Conservation (phyloP, 225 moss, liverwort and hornwort species). For the Ulota crispa region DNA sequence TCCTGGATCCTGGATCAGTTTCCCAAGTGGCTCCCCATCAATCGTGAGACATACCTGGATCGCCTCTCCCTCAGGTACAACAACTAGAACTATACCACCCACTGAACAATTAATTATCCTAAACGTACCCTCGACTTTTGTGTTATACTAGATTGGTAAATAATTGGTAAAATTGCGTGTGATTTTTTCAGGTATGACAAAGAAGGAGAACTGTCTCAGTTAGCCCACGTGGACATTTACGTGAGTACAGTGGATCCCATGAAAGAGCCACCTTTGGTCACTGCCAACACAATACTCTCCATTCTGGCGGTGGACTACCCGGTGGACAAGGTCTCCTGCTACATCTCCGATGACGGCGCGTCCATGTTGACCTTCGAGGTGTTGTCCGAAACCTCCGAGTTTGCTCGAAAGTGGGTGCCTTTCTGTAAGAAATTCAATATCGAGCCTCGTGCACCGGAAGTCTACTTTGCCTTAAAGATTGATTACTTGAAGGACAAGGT, state of each 20-base stretch:
- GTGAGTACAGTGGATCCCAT: slow-evolving; percentile 83
- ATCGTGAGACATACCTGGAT: slow-evolving; percentile 85
- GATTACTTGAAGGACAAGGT: slow-evolving; percentile 87
- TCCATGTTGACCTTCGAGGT: slow-evolving; percentile 82
- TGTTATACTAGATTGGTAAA: no score
- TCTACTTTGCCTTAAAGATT: slow-evolving; percentile 78
- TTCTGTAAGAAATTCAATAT: slow-evolving; percentile 84
- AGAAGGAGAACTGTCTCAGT: slow-evolving; percentile 65
- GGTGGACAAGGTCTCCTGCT: slow-evolving; percentile 70
- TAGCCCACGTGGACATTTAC: slow-evolving; percentile 63
- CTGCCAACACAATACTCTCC: slow-evolving; percentile 80
- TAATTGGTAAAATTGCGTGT: background rate
- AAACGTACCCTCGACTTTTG: no score
- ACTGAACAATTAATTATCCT: background rate
- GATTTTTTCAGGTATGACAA: slow-evolving; percentile 50
- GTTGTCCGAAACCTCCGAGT: slow-evolving; percentile 81
- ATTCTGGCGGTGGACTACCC: slow-evolving; percentile 81
- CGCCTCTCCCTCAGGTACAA: slow-evolving; percentile 71
- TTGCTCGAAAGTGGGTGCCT: slow-evolving; percentile 83
- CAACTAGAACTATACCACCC: background rate
- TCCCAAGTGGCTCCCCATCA: slow-evolving; percentile 92
- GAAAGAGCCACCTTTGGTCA: slow-evolving; percentile 88
- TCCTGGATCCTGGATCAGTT: slow-evolving; percentile 99
- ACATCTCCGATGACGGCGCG: slow-evolving; percentile 82
- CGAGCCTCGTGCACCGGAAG: slow-evolving; percentile 81